These are phyloP conservation scores for Ballota nigra DNA, from an alignment of 257 asterid genomes.

Conservation along the genomic window DNA sequence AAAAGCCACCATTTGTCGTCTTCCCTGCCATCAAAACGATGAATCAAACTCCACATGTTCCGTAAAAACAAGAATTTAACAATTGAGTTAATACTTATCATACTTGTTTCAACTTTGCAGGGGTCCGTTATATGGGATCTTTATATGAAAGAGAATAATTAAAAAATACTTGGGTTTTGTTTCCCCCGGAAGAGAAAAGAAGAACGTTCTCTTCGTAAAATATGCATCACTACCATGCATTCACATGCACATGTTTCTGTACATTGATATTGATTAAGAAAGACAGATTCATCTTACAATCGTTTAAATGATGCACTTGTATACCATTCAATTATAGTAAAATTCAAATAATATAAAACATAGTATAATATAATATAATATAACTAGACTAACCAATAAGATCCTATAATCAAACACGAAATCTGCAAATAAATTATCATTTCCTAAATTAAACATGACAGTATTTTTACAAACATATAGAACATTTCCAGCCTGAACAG, in stretches of 20 bases:
- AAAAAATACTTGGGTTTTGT: background rate
- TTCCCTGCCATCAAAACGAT: slow-evolving; percentile 55
- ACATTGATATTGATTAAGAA: no score
- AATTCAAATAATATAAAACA: no score
- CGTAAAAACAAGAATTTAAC: background rate
- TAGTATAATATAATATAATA: no score
- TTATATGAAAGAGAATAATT: background rate
- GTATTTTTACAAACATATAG: no score
- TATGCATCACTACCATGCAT: no score
- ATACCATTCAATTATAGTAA: background rate
- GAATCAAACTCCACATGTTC: background rate
- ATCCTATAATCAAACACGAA: background rate
- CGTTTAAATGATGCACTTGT: no score
- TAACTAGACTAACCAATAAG: background rate
- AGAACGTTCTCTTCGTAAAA: no score
- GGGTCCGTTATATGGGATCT: background rate
- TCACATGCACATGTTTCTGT: no score
- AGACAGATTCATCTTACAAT: no score
- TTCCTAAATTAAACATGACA: background rate
- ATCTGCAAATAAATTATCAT: background rate
- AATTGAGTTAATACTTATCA: background rate
- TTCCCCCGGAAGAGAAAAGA: no score
- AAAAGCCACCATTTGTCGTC: slow-evolving; percentile 88
- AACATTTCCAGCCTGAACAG: no score
- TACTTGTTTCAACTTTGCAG: background rate